Percentiles rank a stretch among this genome's conserved stretches.
phyloP scores from a whole-genome alignment of 176 grass and related monocot genomes.

The Areca catechu region DNA sequence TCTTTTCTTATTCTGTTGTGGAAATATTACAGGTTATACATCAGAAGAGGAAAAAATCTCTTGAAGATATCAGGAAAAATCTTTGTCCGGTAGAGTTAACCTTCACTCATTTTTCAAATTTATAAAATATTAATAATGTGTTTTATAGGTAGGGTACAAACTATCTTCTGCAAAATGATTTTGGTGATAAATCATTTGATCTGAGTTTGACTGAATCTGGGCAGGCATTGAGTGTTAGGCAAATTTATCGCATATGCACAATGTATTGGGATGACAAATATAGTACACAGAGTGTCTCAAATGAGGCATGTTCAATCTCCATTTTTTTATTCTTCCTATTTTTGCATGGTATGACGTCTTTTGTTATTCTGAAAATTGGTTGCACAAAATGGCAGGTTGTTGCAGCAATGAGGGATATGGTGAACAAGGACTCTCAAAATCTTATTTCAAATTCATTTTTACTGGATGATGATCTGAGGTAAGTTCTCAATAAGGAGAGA shows the following conservation, averaged over 20 bases:
- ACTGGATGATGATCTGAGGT: constrained; percentile 93
- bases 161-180: too few relatives aligned
- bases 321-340: neutral
- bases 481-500: constrained; percentile 3
- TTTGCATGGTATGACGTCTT: constrained; percentile 1
- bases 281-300: constrained; percentile 67
- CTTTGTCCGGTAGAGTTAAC: constrained; percentile 74
- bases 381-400: constrained; percentile 49
- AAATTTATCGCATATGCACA: constrained; percentile 98
- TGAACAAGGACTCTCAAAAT: constrained; percentile 78
- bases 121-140: neutral
- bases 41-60: constrained; percentile 83
- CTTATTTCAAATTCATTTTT: constrained; percentile 89
- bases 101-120: constrained; percentile 13
- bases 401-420: constrained; percentile 81
- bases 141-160: too few relatives aligned
- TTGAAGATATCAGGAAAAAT: constrained; percentile 86
- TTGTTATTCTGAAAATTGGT: constrained; percentile 6
- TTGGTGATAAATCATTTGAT: too few relatives aligned
- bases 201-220: constrained; percentile 1
- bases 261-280: constrained; percentile 99
- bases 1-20: constrained; percentile 19
- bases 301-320: constrained; percentile 34
- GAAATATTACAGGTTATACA: constrained; percentile 73
- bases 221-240: constrained; percentile 79